phyloP scores from a whole-genome alignment of 192 early-diverging fungal genomes.

The Linnemannia exigua region DNA sequence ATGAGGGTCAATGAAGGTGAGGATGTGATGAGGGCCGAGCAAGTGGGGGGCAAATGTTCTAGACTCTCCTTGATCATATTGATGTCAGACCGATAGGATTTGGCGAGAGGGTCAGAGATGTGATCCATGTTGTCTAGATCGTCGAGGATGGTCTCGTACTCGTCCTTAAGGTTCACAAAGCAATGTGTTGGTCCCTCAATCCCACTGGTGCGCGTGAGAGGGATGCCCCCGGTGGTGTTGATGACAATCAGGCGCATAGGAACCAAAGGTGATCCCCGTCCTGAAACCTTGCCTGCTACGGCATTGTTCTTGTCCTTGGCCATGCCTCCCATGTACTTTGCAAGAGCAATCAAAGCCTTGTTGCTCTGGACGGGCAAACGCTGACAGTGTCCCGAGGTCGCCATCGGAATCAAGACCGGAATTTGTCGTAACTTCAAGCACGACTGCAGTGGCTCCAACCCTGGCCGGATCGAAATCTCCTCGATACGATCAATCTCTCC shows the following conservation, averaged over 20 bases:
- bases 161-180: constrained; percentile 88
- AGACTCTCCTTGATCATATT: constrained; percentile 78
- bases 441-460: constrained; percentile 67
- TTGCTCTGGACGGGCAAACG: constrained; percentile 61
- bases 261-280: constrained; percentile 25
- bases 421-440: constrained; percentile 76
- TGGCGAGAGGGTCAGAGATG: constrained; percentile 21
- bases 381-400: constrained; percentile 56
- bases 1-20: constrained; percentile 68
- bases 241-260: constrained; percentile 78
- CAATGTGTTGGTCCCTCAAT: constrained; percentile 66
- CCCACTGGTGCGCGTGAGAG: constrained; percentile 62
- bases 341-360: constrained; percentile 67
- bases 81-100: constrained; percentile 55
- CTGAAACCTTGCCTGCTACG: not conserved
- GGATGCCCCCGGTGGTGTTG: constrained; percentile 78
- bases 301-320: constrained; percentile 2
- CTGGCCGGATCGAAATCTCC: constrained; percentile 49
- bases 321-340: constrained; percentile 46
- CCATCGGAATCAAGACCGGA: constrained; percentile 68
- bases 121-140: constrained; percentile 60
- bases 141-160: constrained; percentile 69
- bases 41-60: constrained; percentile 75
- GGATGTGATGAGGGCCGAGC: constrained; percentile 83
- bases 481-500: constrained; percentile 5